Evolutionary conservation across 257 asterid genomes (phyloP).

Genomic region (Scutellaria minor): DNA sequence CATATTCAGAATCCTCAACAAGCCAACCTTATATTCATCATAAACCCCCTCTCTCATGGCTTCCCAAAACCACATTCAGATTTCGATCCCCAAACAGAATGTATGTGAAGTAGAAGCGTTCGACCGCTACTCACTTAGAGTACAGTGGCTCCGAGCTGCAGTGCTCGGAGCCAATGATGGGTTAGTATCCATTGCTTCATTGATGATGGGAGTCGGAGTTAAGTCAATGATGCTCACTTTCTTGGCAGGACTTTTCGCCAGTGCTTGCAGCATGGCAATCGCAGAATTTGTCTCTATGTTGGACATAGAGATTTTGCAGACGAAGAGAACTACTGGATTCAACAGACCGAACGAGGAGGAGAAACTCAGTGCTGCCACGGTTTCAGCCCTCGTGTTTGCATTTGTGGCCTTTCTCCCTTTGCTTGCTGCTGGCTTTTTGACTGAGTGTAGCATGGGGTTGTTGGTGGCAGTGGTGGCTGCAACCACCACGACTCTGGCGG

Average conservation of each 20-base stretch:
- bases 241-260: conserved; percentile 65
- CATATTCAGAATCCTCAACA: conserved; percentile 30
- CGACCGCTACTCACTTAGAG: conserved; percentile 55
- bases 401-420: conserved; percentile 62
- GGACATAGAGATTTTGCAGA: conserved; percentile 60
- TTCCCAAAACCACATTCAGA: conserved; percentile 24
- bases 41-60: conserved; percentile 26
- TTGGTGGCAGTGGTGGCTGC: conserved; percentile 47
- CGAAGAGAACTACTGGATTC: conserved; percentile 36
- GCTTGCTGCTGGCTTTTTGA: conserved; percentile 57
- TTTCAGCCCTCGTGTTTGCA: conserved; percentile 58
- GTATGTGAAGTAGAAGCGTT: conserved; percentile 31
- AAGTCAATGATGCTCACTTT: conserved; percentile 57
- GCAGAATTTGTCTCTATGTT: conserved; percentile 68
- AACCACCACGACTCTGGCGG: conserved; percentile 49
- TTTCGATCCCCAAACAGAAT: conserved; percentile 13
- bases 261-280: conserved; percentile 73
- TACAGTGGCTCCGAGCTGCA: conserved; percentile 69
- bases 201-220: conserved; percentile 68
- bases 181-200: conserved; percentile 59
- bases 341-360: conserved; percentile 10
- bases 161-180: conserved; percentile 73
- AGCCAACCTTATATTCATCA: not conserved
- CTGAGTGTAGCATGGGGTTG: conserved; percentile 46
- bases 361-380: conserved; percentile 55